These are phyloP conservation scores for Thalassiosira profunda DNA, from an alignment of 108 stramenopile species.

Conservation along the genomic window DNA sequence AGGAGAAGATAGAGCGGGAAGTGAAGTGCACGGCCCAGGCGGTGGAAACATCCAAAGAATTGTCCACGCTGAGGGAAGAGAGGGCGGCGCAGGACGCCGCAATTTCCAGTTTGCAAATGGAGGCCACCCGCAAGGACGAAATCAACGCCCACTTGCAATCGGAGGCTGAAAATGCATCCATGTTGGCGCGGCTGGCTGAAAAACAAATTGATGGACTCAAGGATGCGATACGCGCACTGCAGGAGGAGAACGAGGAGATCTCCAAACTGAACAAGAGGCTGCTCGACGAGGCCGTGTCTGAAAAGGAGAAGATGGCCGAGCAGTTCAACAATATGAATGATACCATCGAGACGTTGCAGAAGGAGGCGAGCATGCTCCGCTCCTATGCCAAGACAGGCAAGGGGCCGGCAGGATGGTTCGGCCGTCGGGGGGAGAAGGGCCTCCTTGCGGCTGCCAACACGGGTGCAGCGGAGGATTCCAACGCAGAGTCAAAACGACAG, in stretches of 20 bases:
- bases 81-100: slow-evolving; percentile 51
- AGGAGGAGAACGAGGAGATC: slow-evolving; percentile 74
- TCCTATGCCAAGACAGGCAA: slow-evolving; percentile 28
- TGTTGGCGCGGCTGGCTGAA: slow-evolving; percentile 72
- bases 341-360: slow-evolving; percentile 67
- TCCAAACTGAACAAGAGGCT: slow-evolving; percentile 66
- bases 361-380: slow-evolving; percentile 69
- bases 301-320: slow-evolving; percentile 69
- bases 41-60: slow-evolving; percentile 51
- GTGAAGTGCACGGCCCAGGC: slow-evolving; percentile 41
- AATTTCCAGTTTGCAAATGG: slow-evolving; percentile 57
- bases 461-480: slow-evolving; percentile 1
- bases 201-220: slow-evolving; percentile 86
- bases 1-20: slow-evolving; percentile 56
- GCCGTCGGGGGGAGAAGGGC: slow-evolving; percentile 4
- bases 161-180: slow-evolving; percentile 68
- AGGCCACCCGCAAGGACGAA: slow-evolving; percentile 47
- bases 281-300: slow-evolving; percentile 57
- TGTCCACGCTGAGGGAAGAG: slow-evolving; percentile 51
- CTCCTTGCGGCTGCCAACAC: slow-evolving; percentile 1
- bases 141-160: slow-evolving; percentile 63
- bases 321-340: slow-evolving; percentile 83
- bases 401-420: slow-evolving; percentile 53
- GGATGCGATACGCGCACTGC: slow-evolving; percentile 72
- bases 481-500: slow-evolving; percentile 29